A percentile compares a stretch with the other conserved stretches of the same genome.
Evolutionary conservation across 345 rosid species (phyloP).

Genomic region (Nephelium lappaceum): DNA sequence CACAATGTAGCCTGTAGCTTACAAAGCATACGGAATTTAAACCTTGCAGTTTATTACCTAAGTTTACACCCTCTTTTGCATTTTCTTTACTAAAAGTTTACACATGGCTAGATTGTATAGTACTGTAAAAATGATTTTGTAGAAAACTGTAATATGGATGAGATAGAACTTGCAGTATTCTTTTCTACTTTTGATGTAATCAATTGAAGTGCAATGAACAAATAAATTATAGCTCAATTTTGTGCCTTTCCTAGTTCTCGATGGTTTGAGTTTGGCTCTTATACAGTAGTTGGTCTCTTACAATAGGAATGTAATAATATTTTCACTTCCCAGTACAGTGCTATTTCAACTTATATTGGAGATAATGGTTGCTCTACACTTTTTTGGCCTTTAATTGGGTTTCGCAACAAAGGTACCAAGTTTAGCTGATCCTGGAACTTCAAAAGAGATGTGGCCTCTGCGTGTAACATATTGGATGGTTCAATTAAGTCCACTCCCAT

Average conservation of each 20-base stretch:
- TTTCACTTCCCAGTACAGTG: too few species aligned
- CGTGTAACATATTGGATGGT: neutral
- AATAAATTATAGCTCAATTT: neutral
- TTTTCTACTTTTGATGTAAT: slow-evolving; percentile 7
- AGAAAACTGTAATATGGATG: neutral
- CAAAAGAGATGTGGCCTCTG: neutral
- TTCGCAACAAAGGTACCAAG: neutral
- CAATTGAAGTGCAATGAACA: slow-evolving; percentile 8
- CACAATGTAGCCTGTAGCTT: slow-evolving; percentile 12
- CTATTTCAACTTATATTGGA: too few species aligned
- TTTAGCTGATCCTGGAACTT: neutral
- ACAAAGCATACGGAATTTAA: neutral
- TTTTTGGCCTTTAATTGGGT: neutral
- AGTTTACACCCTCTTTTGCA: neutral
- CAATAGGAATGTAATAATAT: neutral
- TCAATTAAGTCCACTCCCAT: too few species aligned
- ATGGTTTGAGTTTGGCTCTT: neutral
- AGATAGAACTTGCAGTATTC: neutral
- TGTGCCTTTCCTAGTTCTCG: neutral
- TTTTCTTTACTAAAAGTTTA: neutral
- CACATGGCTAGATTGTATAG: slow-evolving; percentile 16
- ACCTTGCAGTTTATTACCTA: neutral
- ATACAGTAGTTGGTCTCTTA: neutral
- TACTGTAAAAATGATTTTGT: neutral
- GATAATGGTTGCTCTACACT: too few species aligned